Base-by-base conservation (phyloP, 371 early-diverging fungal species). In the Apophysomyces trapeziformis region DNA sequence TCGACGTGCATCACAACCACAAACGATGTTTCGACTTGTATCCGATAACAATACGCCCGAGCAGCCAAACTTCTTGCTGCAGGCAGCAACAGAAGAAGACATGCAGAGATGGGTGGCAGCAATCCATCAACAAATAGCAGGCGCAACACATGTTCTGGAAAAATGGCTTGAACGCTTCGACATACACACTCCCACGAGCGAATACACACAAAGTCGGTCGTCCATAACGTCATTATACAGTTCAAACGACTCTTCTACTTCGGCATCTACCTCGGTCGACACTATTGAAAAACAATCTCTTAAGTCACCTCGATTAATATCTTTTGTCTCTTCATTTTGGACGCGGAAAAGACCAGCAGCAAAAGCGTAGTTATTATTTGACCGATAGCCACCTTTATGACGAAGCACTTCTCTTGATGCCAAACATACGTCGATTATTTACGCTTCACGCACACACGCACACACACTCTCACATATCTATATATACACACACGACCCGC, bases 91-190 rank as follows among this genome's bases (percentile, higher is more conserved):
- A 13, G 44, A 57, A 32, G 41, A 71, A 47, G 38, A 60, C 12
- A 60, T 66, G 54, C 57, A 67, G 8, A 58, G 43, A 35, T 71
- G 71, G 71, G 58, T 71, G 26, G 39, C 41, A 18, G 56, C 64
- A 18, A 26, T 64, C 5, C 57, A 64, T 43, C 38, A 56, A 21
- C 58, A 39, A 16, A 60, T 60, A 26, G 37, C 64, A 9, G 57
- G 58, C 38, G 56, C 54, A 36, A 18, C 56, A 44, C 18, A 61
- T 38, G 61, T 71, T 7, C 65, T 71, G 2, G 67, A 67, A 13
- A 71, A 71, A 63, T 71, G 71, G 71, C 67, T 71, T 18, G 67
- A 71, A 38, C 64, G 67, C 44, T 63, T 67, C 16, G 67, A 67
- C 37, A 35, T 70, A 16, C 57, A 14, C 38, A 45, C 66, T 41